Evolutionary conservation across 2,329 filamentous ascomycete genomes (phyloP).

Genomic region (Blastomyces parvus): DNA sequence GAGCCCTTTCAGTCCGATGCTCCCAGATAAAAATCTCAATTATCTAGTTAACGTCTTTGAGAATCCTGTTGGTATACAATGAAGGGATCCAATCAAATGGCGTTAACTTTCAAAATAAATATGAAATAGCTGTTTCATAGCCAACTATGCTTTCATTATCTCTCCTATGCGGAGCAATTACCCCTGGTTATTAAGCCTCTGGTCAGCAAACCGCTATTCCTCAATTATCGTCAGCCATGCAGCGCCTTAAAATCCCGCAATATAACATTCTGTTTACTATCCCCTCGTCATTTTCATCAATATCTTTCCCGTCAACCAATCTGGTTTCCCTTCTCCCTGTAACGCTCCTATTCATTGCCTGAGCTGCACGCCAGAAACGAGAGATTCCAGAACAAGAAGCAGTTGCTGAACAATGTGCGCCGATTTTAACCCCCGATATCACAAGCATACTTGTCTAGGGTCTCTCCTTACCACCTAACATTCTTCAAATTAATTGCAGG

Average conservation of each 20-base stretch:
- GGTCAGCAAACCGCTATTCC: background rate
- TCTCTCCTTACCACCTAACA: constrained; percentile 10
- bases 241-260: background rate
- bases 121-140: background rate
- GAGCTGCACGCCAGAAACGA: background rate
- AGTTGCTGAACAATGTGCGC: background rate
- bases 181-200: background rate
- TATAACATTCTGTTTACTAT: background rate
- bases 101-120: too few species aligned
- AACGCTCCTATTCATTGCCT: too few species aligned
- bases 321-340: background rate
- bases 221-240: background rate
- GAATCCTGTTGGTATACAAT: background rate
- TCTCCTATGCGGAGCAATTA: background rate
- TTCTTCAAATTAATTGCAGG: constrained; percentile 13
- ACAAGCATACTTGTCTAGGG: background rate
- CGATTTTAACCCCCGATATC: background rate
- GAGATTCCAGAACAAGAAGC: background rate
- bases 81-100: background rate
- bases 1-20: too few species aligned
- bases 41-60: background rate
- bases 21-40: background rate
- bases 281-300: background rate
- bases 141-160: background rate
- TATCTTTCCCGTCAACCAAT: background rate